Evolutionary conservation across 306 rosid species (phyloP).

Genomic region (Rubus idaeus): DNA sequence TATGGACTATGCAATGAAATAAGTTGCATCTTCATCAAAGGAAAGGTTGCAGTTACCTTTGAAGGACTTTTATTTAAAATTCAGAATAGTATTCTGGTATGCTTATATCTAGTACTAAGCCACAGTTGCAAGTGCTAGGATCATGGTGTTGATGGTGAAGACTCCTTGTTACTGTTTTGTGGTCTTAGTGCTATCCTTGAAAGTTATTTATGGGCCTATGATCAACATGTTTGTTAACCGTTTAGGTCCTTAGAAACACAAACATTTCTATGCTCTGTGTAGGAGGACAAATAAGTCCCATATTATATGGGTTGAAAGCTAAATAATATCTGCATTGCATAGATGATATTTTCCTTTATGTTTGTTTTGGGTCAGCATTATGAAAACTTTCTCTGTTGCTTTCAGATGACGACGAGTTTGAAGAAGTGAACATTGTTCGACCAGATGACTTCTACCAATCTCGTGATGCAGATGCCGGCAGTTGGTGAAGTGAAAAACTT

Average conservation of each 20-base stretch:
- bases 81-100: not conserved
- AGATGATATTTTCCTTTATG: not conserved
- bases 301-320: too few relatives aligned
- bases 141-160: not conserved
- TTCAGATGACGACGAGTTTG: slow-evolving; percentile 81
- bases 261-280: not conserved
- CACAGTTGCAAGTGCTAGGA: not conserved
- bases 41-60: too few relatives aligned
- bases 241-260: not conserved
- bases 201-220: not conserved
- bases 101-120: not conserved
- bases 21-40: too few relatives aligned
- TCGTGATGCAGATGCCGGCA: slow-evolving; percentile 64
- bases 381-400: slow-evolving; percentile 13
- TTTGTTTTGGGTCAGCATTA: slow-evolving; percentile 9
- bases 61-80: too few relatives aligned
- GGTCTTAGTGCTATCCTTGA: not conserved
- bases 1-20: not conserved
- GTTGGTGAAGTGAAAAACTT: slow-evolving; percentile 42
- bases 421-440: slow-evolving; percentile 65
- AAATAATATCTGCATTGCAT: not conserved
- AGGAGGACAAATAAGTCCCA: too few relatives aligned
- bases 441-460: slow-evolving; percentile 70
- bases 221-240: not conserved
- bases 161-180: slow-evolving; percentile 2